Conservation (phyloP, 2,329 filamentous ascomycete genomes). For the Epichloe hybrida region DNA sequence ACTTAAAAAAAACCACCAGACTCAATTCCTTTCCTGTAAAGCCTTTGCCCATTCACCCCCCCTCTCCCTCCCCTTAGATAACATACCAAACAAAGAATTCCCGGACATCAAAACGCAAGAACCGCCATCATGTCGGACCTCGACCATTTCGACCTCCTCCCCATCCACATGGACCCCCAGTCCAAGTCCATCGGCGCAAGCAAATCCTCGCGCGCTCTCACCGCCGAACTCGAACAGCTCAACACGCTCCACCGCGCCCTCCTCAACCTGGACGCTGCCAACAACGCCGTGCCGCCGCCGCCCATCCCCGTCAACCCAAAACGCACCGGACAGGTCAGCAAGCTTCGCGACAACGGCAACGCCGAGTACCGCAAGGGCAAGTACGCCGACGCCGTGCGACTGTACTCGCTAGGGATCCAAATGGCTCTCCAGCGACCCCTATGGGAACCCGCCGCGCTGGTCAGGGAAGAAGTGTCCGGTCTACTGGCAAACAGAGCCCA, state of each 20-base stretch:
- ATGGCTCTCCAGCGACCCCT: conserved; percentile 73
- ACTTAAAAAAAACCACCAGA: too few species aligned
- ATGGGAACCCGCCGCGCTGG: conserved; percentile 78
- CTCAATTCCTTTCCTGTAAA: too few species aligned
- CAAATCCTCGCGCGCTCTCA: conserved; percentile 35
- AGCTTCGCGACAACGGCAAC: conserved; percentile 84
- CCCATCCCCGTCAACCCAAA: conserved; percentile 89
- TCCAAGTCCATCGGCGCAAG: conserved; percentile 57
- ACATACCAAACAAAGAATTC: too few species aligned
- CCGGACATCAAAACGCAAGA: neutral
- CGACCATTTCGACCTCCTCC: conserved; percentile 70
- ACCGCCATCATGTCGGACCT: conserved; percentile 36
- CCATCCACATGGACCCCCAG: conserved; percentile 66
- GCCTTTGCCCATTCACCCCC: too few species aligned
- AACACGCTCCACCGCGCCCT: conserved; percentile 69
- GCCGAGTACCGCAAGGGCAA: conserved; percentile 64
- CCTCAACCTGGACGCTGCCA: conserved; percentile 38
- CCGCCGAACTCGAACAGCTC: conserved; percentile 55
- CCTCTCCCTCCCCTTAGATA: too few species aligned
- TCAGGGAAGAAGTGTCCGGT: conserved; percentile 69
- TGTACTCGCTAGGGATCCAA: conserved; percentile 76
- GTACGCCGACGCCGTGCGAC: conserved; percentile 60
- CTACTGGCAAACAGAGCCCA: conserved; percentile 82
- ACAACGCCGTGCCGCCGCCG: conserved; percentile 57
- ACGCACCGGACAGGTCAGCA: conserved; percentile 73